These are phyloP conservation scores for Schwanniomyces vanrijiae DNA, from an alignment of 805 yeast genomes.

Conservation along the genomic window DNA sequence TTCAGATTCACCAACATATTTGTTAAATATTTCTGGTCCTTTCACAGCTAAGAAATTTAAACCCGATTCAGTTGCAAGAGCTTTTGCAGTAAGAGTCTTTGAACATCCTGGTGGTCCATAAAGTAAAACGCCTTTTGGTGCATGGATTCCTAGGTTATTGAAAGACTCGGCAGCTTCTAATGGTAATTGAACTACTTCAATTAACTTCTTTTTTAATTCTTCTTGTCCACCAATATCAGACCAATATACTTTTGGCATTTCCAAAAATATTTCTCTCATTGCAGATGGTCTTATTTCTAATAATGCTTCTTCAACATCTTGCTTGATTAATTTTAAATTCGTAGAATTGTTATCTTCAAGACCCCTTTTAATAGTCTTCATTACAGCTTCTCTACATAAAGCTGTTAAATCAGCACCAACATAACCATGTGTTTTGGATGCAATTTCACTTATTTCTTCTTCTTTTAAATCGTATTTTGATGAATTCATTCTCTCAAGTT, in stretches of 20 bases:
- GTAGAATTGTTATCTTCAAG: constrained; percentile 28
- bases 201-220: constrained; percentile 72
- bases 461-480: constrained; percentile 47
- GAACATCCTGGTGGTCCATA: constrained; percentile 99
- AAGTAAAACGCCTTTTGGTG: constrained; percentile 89
- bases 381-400: constrained; percentile 81
- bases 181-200: constrained; percentile 92
- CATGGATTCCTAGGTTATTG: constrained; percentile 70
- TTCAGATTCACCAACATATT: constrained; percentile 95
- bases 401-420: constrained; percentile 97
- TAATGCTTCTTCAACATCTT: constrained; percentile 71
- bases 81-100: constrained; percentile 91
- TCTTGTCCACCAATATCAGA: constrained; percentile 95
- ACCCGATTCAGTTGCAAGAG: constrained; percentile 93
- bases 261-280: constrained; percentile 92
- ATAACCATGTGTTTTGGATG: constrained; percentile 88
- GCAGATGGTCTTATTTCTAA: constrained; percentile 91
- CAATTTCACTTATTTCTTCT: constrained; percentile 60
- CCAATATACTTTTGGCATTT: constrained; percentile 94
- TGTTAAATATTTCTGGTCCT: constrained; percentile 94
- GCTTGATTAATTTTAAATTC: constrained; percentile 46
- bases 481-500: constrained; percentile 52
- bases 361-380: constrained; percentile 74
- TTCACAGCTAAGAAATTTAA: constrained; percentile 91
- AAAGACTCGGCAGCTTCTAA: constrained; percentile 79